Evolutionary conservation across 352 stramenopile genomes (phyloP).

Genomic region (Phytopythium kandeliae): DNA sequence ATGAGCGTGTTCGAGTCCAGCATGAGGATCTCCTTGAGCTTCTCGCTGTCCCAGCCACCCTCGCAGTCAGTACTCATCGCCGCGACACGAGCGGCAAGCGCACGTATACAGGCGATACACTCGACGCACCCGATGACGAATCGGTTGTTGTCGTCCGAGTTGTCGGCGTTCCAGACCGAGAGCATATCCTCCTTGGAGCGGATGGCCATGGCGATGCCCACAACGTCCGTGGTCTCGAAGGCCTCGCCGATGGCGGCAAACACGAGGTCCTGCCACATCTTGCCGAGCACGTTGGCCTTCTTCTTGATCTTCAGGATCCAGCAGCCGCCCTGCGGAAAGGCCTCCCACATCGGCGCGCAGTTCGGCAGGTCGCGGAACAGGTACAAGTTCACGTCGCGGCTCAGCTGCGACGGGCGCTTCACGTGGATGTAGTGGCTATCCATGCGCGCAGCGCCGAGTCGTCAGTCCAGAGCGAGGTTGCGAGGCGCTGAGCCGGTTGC

Average conservation of each 20-base stretch:
- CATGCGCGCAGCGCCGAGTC: too few relatives aligned
- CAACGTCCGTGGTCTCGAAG: conserved; percentile 89
- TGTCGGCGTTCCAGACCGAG: conserved; percentile 93
- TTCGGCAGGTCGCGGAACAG: conserved; percentile 89
- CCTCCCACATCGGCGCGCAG: conserved; percentile 89
- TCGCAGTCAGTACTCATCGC: conserved; percentile 1
- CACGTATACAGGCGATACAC: background rate
- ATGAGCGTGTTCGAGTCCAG: conserved; percentile 93
- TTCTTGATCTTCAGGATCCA: conserved; percentile 96
- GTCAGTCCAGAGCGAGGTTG: too few relatives aligned
- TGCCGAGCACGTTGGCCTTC: conserved; percentile 90
- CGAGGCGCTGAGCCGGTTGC: too few relatives aligned
- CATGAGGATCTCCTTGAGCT: conserved; percentile 93
- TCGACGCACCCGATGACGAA: conserved; percentile 73
- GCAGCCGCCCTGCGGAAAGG: conserved; percentile 90
- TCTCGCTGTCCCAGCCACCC: conserved; percentile 54
- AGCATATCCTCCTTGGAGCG: conserved; percentile 93
- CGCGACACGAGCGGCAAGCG: conserved; percentile 1
- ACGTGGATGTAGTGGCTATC: conserved; percentile 92
- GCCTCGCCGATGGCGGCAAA: conserved; percentile 90
- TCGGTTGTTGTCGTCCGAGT: conserved; percentile 81
- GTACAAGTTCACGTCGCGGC: conserved; percentile 91
- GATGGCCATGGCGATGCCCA: conserved; percentile 91
- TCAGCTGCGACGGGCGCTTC: conserved; percentile 90
- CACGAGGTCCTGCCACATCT: conserved; percentile 94